Conservation (phyloP, 2,329 filamentous ascomycete genomes). For the Botrytis deweyae region DNA sequence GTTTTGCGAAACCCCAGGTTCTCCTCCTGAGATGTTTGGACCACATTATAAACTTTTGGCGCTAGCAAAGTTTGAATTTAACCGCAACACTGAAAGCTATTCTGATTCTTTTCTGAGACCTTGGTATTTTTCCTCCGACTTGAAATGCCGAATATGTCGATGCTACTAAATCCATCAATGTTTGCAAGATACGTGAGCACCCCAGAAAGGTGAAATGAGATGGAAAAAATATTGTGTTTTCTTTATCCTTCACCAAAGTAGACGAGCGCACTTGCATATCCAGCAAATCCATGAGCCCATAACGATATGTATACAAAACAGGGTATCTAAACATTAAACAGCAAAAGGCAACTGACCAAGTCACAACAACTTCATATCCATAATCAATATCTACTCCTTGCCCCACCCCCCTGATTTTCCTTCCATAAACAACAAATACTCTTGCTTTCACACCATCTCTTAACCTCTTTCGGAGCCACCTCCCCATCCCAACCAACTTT, state of each 20-base stretch:
- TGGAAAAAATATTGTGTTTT: not conserved
- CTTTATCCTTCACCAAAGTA: not conserved
- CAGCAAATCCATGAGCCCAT: not conserved
- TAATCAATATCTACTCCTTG: constrained; percentile 35
- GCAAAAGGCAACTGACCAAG: not conserved
- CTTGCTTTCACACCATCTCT: constrained; percentile 85
- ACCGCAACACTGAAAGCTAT: constrained; percentile 42
- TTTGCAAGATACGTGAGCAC: not conserved
- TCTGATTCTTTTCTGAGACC: not conserved
- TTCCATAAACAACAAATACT: constrained; percentile 81
- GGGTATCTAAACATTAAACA: not conserved
- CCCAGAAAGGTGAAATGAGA: not conserved
- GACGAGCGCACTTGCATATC: not conserved
- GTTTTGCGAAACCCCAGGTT: not conserved
- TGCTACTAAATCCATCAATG: not conserved
- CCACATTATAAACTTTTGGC: not conserved
- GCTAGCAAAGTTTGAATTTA: not conserved
- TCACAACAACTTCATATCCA: not conserved
- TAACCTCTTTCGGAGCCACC: constrained; percentile 64
- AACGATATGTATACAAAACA: not conserved
- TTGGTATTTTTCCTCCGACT: not conserved
- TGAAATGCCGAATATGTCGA: not conserved
- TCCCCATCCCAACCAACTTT: constrained; percentile 64
- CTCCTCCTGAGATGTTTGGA: not conserved
- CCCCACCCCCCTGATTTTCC: constrained; percentile 35